Evolutionary conservation across 1,284 basidiomycete species (phyloP).

Genomic region (Malassezia restricta): DNA sequence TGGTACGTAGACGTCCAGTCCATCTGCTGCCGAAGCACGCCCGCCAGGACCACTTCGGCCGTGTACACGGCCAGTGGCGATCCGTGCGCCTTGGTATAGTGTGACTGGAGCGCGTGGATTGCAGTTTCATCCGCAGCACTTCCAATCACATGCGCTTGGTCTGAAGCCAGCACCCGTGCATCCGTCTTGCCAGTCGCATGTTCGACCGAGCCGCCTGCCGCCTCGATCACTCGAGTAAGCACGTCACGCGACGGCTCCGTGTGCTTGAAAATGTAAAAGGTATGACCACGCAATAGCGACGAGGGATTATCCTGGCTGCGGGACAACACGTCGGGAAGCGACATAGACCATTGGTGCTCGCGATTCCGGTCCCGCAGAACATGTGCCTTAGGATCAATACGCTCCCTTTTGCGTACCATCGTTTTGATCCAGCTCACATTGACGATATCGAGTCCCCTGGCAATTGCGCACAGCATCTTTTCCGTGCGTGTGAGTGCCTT

Average conservation of each 20-base stretch:
- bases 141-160: slow-evolving; percentile 12
- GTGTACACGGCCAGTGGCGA: slow-evolving; percentile 6
- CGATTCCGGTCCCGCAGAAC: slow-evolving; percentile 13
- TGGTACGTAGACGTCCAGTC: slow-evolving; percentile 10
- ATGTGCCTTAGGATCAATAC: slow-evolving; percentile 10
- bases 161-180: background rate
- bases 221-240: slow-evolving; percentile 13
- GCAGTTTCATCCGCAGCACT: slow-evolving; percentile 5
- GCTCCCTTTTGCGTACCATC: slow-evolving; percentile 4
- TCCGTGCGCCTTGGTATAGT: background rate
- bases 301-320: slow-evolving; percentile 4
- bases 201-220: slow-evolving; percentile 11
- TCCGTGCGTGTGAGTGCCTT: slow-evolving; percentile 16
- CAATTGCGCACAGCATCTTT: slow-evolving; percentile 22
- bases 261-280: slow-evolving; percentile 9
- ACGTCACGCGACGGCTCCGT: slow-evolving; percentile 13
- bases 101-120: slow-evolving; percentile 1
- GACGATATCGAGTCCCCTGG: slow-evolving; percentile 16
- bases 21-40: slow-evolving; percentile 17
- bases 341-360: slow-evolving; percentile 13
- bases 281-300: slow-evolving; percentile 12
- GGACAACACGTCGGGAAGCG: slow-evolving; percentile 6
- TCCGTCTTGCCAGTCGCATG: slow-evolving; percentile 1
- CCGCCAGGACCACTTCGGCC: slow-evolving; percentile 16
- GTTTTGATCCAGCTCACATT: slow-evolving; percentile 12